phyloP scores from a whole-genome alignment of 345 rosid genomes.

The Physaria fendleri region DNA sequence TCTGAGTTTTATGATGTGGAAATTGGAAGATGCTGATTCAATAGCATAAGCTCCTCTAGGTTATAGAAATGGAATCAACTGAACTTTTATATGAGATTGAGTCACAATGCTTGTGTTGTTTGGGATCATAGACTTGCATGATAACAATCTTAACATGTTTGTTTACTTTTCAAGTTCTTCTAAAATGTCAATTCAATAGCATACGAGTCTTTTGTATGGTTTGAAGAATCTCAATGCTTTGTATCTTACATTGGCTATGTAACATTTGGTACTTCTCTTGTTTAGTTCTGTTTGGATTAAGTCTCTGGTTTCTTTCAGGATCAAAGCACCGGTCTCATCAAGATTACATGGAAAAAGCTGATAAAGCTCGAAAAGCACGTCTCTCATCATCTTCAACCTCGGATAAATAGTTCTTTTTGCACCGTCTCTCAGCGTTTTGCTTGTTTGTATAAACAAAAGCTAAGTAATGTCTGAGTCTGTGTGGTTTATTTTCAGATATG shows the following conservation, averaged over 20 bases:
- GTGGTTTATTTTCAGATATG: neutral
- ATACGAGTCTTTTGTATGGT: neutral
- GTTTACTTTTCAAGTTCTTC: neutral
- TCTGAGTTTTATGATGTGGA: neutral
- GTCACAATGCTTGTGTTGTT: neutral
- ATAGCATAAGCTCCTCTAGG: neutral
- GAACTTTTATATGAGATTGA: neutral
- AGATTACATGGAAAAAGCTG: constrained; percentile 96
- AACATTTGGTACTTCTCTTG: neutral
- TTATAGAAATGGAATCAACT: neutral
- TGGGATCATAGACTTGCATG: neutral
- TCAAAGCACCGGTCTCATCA: constrained; percentile 86
- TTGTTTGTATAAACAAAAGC: constrained; percentile 9
- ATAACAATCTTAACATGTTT: neutral
- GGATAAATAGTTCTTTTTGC: neutral
- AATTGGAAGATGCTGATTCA: neutral
- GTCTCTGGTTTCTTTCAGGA: constrained; percentile 34
- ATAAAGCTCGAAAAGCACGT: constrained; percentile 70
- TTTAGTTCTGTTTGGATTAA: neutral
- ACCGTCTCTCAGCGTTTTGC: no score
- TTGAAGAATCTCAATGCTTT: neutral
- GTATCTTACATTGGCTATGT: neutral
- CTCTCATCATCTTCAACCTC: constrained; percentile 51
- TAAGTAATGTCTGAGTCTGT: constrained; percentile 7
- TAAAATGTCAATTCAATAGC: neutral